Conservation (phyloP, 2,329 filamentous ascomycete species). For the Hirsutella thompsonii region DNA sequence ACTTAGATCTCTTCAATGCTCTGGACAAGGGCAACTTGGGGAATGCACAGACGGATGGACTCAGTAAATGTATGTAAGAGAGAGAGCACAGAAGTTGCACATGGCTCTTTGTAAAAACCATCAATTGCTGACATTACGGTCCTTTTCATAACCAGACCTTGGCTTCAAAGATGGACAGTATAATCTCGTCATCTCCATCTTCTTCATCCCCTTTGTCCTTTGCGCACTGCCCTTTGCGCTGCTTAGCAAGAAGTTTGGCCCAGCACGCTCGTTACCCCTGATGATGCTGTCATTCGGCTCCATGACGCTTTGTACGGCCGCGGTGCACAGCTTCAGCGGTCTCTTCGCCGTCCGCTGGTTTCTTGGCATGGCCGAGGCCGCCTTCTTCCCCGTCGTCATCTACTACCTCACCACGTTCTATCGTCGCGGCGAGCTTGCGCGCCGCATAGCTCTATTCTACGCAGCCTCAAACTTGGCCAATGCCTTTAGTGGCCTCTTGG, state of each 20-base stretch:
- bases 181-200: constrained; percentile 58
- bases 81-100: neutral
- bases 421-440: constrained; percentile 29
- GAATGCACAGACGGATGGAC: constrained; percentile 43
- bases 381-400: constrained; percentile 40
- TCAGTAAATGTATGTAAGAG: constrained; percentile 18
- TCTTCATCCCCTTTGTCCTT: constrained; percentile 65
- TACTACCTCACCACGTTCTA: constrained; percentile 42
- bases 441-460: constrained; percentile 53
- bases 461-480: constrained; percentile 63
- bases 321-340: constrained; percentile 33
- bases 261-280: constrained; percentile 51
- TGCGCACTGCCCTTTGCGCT: constrained; percentile 48
- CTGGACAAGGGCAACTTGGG: constrained; percentile 30
- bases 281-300: constrained; percentile 63
- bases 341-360: constrained; percentile 37
- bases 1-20: constrained; percentile 30
- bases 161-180: constrained; percentile 50
- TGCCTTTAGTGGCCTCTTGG: constrained; percentile 33
- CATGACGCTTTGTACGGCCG: constrained; percentile 47
- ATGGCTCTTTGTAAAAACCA: too few relatives aligned
- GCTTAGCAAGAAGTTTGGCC: constrained; percentile 58
- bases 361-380: constrained; percentile 41
- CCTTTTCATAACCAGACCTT: constrained; percentile 18
- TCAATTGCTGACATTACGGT: neutral